A percentile compares a stretch with the other conserved stretches of the same genome.
These are phyloP conservation scores for Chamaecrista fasciculata DNA, from an alignment of 306 rosid species.

Conservation along the genomic window DNA sequence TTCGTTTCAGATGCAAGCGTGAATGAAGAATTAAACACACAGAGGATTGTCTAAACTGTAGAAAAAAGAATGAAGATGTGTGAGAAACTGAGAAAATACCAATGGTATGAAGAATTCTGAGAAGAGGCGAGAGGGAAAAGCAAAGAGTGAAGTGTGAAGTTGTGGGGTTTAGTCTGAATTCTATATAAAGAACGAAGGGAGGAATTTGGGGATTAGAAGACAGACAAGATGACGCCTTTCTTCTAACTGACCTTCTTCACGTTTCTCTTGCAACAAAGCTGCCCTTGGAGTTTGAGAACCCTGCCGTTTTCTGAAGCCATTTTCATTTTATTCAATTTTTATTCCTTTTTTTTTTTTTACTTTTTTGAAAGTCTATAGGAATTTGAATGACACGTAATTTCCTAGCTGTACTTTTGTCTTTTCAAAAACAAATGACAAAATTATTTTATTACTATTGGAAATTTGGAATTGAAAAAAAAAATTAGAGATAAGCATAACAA, in stretches of 20 bases:
- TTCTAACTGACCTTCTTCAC: background rate
- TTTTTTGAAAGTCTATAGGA: too few relatives aligned
- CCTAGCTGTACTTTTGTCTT: too few relatives aligned
- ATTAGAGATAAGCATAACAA: too few relatives aligned
- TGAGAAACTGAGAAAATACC: slow-evolving; percentile 6
- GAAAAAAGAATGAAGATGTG: background rate
- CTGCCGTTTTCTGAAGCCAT: background rate
- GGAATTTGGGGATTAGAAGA: background rate
- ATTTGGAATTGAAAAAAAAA: too few relatives aligned
- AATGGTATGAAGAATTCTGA: background rate
- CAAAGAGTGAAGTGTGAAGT: background rate
- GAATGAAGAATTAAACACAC: background rate
- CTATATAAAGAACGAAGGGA: background rate
- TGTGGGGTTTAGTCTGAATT: background rate
- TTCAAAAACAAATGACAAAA: too few relatives aligned
- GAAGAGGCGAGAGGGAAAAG: background rate
- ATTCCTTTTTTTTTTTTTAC: background rate
- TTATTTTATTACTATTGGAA: too few relatives aligned
- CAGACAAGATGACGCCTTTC: background rate
- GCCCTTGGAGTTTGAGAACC: background rate
- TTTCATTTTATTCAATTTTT: background rate
- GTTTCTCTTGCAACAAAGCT: background rate
- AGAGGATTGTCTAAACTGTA: background rate
- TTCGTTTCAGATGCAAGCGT: background rate
- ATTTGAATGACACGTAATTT: too few relatives aligned